Evolutionary conservation across 139 green algal species (phyloP).

Genomic region (Picocystis salinarum): DNA sequence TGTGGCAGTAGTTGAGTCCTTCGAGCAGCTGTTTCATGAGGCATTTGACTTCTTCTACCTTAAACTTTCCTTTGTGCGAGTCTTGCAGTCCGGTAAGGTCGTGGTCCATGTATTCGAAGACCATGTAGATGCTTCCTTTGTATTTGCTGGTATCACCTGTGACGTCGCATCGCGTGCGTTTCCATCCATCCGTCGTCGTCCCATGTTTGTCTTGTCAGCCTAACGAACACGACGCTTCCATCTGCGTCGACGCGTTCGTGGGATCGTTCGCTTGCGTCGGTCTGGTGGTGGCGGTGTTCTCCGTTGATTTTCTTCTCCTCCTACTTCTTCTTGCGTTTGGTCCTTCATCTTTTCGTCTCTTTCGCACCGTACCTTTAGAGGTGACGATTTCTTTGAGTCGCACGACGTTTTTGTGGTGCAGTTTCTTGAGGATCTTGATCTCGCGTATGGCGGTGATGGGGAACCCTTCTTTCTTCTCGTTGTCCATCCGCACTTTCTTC

Average conservation of each 20-base stretch:
- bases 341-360: too few species aligned
- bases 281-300: too few species aligned
- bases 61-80: slow-evolving; percentile 4
- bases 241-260: too few species aligned
- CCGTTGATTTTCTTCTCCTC: too few species aligned
- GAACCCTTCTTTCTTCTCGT: slow-evolving; percentile 96
- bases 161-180: background rate
- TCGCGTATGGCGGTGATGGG: slow-evolving; percentile 96
- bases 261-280: too few species aligned
- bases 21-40: slow-evolving; percentile 87
- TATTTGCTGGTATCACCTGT: slow-evolving; percentile 48
- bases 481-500: slow-evolving; percentile 98
- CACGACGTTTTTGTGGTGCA: slow-evolving; percentile 84
- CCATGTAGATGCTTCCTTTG: slow-evolving; percentile 96
- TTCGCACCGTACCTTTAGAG: slow-evolving; percentile 44
- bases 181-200: too few species aligned
- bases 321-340: too few species aligned
- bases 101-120: slow-evolving; percentile 98
- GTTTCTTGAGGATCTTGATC: slow-evolving; percentile 85
- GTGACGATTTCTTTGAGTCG: slow-evolving; percentile 88
- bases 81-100: slow-evolving; percentile 90
- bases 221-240: too few species aligned
- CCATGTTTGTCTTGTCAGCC: too few species aligned
- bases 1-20: slow-evolving; percentile 73
- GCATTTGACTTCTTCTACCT: slow-evolving; percentile 88